Percentiles rank a stretch among this genome's conserved stretches.
Conservation (phyloP, 768 basidiomycete genomes). For the Clitopilus passeckerianus region DNA sequence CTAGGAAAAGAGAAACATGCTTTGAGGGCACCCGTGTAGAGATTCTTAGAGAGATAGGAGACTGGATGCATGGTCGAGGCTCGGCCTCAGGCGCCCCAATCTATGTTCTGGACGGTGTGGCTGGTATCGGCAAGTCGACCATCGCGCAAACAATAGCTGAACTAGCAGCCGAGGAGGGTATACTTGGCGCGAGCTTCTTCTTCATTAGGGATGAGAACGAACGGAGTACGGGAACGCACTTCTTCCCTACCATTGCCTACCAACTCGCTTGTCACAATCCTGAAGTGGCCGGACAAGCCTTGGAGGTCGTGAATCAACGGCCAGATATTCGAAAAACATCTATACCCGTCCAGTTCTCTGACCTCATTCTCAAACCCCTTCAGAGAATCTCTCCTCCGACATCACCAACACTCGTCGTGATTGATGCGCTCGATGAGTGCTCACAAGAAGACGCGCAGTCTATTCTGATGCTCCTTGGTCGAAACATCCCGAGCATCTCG, state of each 20-base stretch:
- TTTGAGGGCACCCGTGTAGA: neutral
- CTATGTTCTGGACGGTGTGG: neutral
- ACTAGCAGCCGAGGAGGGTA: neutral
- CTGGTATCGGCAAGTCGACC: neutral
- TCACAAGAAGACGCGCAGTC: neutral
- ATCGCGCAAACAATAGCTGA: neutral
- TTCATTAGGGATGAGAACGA: neutral
- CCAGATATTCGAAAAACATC: neutral
- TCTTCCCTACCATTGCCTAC: neutral
- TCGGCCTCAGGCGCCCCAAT: neutral
- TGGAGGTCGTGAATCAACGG: neutral
- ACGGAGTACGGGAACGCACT: neutral
- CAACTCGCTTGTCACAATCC: neutral
- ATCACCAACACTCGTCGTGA: neutral
- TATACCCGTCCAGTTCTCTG: neutral
- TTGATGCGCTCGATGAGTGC: conserved; percentile 3
- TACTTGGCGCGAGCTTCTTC: neutral
- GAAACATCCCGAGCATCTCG: neutral
- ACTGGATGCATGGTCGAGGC: neutral
- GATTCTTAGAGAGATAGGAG: neutral
- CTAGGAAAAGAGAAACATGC: neutral
- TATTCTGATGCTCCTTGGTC: neutral
- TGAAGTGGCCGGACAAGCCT: neutral
- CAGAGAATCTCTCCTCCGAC: neutral
- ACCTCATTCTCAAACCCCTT: neutral